Percentiles rank a stretch among this genome's conserved stretches.
Conservation (phyloP, 140 eudicot species). For the Senecio squalidus region DNA sequence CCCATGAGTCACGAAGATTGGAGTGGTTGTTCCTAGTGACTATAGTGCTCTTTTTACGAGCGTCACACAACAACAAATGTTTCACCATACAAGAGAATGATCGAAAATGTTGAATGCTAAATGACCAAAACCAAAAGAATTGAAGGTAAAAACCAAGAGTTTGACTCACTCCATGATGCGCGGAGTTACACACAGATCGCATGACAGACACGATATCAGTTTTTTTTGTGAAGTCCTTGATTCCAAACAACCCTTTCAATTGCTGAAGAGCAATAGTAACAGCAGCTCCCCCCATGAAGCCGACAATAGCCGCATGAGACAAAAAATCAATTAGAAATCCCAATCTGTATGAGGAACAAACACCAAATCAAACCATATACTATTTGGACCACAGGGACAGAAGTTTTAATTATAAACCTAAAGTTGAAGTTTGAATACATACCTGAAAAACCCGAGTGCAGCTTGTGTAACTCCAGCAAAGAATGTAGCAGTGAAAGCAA, state of each 20-base stretch:
- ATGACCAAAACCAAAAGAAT: no score
- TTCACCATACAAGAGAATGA: no score
- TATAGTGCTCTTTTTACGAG: no score
- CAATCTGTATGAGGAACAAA: constrained; percentile 38
- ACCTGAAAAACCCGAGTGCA: constrained; percentile 72
- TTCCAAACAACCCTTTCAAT: constrained; percentile 70
- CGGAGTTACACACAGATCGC: constrained; percentile 45
- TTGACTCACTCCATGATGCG: constrained; percentile 56
- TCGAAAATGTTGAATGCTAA: no score
- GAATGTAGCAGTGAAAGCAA: constrained; percentile 83
- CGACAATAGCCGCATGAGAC: constrained; percentile 84
- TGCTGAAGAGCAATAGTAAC: constrained; percentile 74
- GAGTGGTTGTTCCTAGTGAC: no score
- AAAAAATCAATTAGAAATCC: constrained; percentile 78
- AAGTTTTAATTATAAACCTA: background rate
- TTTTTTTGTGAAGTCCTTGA: constrained; percentile 58
- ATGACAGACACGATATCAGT: constrained; percentile 68
- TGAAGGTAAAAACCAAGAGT: background rate
- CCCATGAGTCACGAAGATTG: no score
- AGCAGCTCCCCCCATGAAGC: constrained; percentile 91
- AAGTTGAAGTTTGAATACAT: background rate
- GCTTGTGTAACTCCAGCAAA: constrained; percentile 77
- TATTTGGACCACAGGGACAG: background rate
- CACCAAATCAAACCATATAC: constrained; percentile 3
- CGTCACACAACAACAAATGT: no score